Percentiles rank a stretch among this genome's conserved stretches.
Conservation (phyloP, 2,329 filamentous ascomycete species). For the Cordyceps pruinosa region DNA sequence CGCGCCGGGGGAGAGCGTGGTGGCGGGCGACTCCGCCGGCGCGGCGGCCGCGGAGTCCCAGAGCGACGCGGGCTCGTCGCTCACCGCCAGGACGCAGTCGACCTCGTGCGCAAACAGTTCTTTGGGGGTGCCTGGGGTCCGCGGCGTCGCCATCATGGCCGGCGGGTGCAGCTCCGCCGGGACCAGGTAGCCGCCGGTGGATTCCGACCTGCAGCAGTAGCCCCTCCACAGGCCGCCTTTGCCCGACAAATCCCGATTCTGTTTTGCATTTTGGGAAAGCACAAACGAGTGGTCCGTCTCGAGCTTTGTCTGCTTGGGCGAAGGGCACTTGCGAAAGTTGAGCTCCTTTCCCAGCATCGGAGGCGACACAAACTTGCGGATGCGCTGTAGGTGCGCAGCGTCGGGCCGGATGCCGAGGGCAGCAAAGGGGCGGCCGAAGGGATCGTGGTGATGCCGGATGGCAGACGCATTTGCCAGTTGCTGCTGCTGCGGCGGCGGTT, state of each 20-base stretch:
- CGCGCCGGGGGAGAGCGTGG: background rate
- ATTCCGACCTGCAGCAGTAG: constrained; percentile 48
- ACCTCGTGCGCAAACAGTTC: constrained; percentile 40
- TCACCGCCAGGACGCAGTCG: constrained; percentile 27
- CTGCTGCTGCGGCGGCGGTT: constrained; percentile 4
- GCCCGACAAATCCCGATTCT: constrained; percentile 49
- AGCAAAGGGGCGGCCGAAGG: constrained; percentile 40
- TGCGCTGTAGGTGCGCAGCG: constrained; percentile 36
- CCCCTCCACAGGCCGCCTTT: constrained; percentile 70
- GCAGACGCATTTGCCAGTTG: constrained; percentile 25
- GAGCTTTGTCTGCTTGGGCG: constrained; percentile 77
- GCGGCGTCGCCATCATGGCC: constrained; percentile 45
- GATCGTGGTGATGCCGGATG: constrained; percentile 30
- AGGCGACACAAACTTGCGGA: constrained; percentile 55
- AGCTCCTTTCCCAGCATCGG: constrained; percentile 86
- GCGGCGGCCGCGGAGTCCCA: constrained; percentile 19
- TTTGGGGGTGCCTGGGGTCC: constrained; percentile 32
- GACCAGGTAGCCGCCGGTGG: constrained; percentile 31
- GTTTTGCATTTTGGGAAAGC: constrained; percentile 38
- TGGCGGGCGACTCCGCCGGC: constrained; percentile 14
- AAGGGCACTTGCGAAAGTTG: constrained; percentile 71
- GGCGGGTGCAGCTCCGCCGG: constrained; percentile 39
- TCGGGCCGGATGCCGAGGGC: constrained; percentile 31
- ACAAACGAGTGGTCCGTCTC: constrained; percentile 66
- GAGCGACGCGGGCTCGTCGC: constrained; percentile 33